A percentile compares a stretch with the other conserved stretches of the same genome.
These are phyloP conservation scores for Akanthomyces dipterigenus DNA, from an alignment of 2,329 filamentous ascomycete species.

Conservation along the genomic window DNA sequence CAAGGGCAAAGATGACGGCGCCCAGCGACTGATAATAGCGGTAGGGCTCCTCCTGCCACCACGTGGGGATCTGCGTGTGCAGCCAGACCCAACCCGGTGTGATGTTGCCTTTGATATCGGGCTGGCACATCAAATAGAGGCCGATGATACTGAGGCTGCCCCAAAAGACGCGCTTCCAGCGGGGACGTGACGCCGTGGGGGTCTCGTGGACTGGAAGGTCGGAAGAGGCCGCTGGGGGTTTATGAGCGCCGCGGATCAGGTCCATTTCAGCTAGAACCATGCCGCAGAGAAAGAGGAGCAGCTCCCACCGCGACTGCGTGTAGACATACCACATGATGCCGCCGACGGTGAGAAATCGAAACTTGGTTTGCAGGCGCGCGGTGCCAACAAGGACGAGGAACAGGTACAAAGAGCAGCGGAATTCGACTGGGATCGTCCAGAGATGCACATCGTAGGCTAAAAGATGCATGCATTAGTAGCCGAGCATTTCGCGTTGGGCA, in stretches of 20 bases:
- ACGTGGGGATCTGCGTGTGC: conserved; percentile 39
- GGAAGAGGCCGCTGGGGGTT: conserved; percentile 18
- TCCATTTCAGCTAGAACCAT: conserved; percentile 50
- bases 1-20: conserved; percentile 44
- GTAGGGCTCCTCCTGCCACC: conserved; percentile 42
- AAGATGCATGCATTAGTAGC: conserved; percentile 17
- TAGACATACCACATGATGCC: conserved; percentile 39
- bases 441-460: conserved; percentile 49
- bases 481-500: conserved; percentile 15
- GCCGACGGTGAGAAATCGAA: conserved; percentile 37
- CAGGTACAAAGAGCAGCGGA: conserved; percentile 50
- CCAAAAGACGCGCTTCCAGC: conserved; percentile 27
- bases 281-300: conserved; percentile 48
- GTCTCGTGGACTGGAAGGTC: conserved; percentile 21
- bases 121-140: conserved; percentile 44
- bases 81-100: conserved; percentile 49
- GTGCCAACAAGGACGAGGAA: conserved; percentile 47
- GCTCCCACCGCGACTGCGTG: conserved; percentile 45
- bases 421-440: conserved; percentile 59
- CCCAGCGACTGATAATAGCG: conserved; percentile 52
- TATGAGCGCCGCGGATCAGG: conserved; percentile 40
- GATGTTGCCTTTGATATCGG: conserved; percentile 33
- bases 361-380: conserved; percentile 35
- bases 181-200: neutral
- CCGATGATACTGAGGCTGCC: conserved; percentile 37